Conservation (phyloP, 345 rosid genomes). For the Lumnitzera littorea region DNA sequence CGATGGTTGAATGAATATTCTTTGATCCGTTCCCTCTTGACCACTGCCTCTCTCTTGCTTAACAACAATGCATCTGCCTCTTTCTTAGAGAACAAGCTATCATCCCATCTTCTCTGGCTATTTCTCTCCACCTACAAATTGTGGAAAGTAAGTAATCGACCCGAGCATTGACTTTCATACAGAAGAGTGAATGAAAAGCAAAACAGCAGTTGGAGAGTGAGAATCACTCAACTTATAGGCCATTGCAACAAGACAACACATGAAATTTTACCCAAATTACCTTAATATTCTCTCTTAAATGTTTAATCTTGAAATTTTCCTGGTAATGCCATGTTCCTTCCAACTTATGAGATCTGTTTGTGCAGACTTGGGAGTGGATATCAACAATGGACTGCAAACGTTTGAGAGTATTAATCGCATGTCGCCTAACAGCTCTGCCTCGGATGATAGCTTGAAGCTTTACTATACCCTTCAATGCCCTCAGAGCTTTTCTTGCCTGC, state of each 20-base stretch:
- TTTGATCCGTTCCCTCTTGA: slow-evolving; percentile 57
- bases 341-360: slow-evolving; percentile 39
- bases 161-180: too few species aligned
- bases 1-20: slow-evolving; percentile 61
- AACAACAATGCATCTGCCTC: slow-evolving; percentile 50
- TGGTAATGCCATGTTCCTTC: slow-evolving; percentile 25
- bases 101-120: slow-evolving; percentile 73
- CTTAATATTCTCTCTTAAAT: slow-evolving; percentile 40
- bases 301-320: slow-evolving; percentile 36
- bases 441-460: slow-evolving; percentile 86
- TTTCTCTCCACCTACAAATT: slow-evolving; percentile 52
- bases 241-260: too few species aligned
- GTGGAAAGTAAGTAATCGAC: too few species aligned
- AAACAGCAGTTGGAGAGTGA: too few species aligned
- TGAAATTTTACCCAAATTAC: neutral
- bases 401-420: slow-evolving; percentile 69
- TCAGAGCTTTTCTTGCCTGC: slow-evolving; percentile 86
- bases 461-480: slow-evolving; percentile 88
- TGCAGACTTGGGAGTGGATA: slow-evolving; percentile 64
- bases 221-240: too few species aligned
- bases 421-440: slow-evolving; percentile 73
- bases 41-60: slow-evolving; percentile 67
- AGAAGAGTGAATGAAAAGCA: too few species aligned
- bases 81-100: slow-evolving; percentile 73
- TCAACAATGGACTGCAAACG: slow-evolving; percentile 78